phyloP scores from a whole-genome alignment of 2,329 filamentous ascomycete species.

The Coccinonectria pachysandricola region DNA sequence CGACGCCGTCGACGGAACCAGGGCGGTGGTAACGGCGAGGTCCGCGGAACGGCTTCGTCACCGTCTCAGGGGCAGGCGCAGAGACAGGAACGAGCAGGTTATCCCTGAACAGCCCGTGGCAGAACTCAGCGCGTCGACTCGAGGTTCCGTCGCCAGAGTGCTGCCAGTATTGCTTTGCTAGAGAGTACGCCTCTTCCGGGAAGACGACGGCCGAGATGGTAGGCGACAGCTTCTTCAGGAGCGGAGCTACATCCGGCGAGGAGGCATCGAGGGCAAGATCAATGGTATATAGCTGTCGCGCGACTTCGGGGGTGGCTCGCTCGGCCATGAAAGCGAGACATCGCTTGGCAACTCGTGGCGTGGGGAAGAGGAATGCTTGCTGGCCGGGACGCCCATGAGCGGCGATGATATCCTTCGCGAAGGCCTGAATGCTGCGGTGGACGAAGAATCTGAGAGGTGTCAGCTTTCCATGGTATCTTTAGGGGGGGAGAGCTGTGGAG shows the following conservation, averaged over 20 bases:
- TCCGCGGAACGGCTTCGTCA: constrained; percentile 46
- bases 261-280: constrained; percentile 55
- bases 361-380: constrained; percentile 76
- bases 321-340: constrained; percentile 64
- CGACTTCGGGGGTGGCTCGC: constrained; percentile 42
- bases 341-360: constrained; percentile 53
- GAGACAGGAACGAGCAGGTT: constrained; percentile 40
- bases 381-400: constrained; percentile 52
- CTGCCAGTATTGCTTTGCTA: constrained; percentile 96
- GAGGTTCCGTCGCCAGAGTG: constrained; percentile 90
- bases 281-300: constrained; percentile 41
- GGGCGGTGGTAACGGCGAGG: constrained; percentile 68
- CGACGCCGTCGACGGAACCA: constrained; percentile 25
- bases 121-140: constrained; percentile 85
- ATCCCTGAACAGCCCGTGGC: constrained; percentile 62
- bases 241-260: constrained; percentile 38
- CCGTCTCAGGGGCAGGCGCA: constrained; percentile 14
- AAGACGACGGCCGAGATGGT: constrained; percentile 63
- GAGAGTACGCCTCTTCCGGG: constrained; percentile 51
- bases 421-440: constrained; percentile 67
- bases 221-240: constrained; percentile 45
- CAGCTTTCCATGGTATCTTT: constrained; percentile 2
- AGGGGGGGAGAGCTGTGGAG: constrained; percentile 1
- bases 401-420: constrained; percentile 57
- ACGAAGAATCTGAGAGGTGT: constrained; percentile 71